Evolutionary conservation across 2,329 filamentous ascomycete species (phyloP).

Genomic region (Hypomyces rosellus): DNA sequence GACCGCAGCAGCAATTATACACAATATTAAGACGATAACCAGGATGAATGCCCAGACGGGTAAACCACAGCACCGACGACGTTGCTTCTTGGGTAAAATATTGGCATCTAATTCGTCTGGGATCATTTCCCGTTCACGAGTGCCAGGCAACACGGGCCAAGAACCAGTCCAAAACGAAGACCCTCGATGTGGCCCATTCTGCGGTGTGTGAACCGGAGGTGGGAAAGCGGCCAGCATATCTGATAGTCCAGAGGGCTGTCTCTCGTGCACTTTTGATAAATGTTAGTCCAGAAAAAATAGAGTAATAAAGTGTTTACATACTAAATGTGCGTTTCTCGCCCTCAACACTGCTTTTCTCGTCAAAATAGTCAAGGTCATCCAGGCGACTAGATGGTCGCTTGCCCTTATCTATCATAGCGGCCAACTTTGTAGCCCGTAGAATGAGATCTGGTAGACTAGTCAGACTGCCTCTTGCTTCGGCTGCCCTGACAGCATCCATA

Average conservation of each 20-base stretch:
- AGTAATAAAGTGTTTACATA: constrained; percentile 21
- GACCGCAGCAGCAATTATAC: constrained; percentile 73
- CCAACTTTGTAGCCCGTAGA: constrained; percentile 75
- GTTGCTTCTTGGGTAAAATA: constrained; percentile 25
- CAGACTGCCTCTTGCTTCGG: constrained; percentile 79
- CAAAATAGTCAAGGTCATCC: constrained; percentile 45
- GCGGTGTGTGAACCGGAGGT: constrained; percentile 48
- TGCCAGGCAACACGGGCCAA: constrained; percentile 41
- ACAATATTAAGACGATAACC: constrained; percentile 55
- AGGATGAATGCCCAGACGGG: constrained; percentile 72
- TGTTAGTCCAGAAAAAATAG: constrained; percentile 2
- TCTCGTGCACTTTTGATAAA: constrained; percentile 31
- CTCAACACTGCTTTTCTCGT: constrained; percentile 35
- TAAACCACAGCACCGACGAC: constrained; percentile 74
- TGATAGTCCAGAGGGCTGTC: constrained; percentile 48
- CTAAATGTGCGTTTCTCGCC: constrained; percentile 35
- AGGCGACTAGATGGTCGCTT: constrained; percentile 55
- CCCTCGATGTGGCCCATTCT: constrained; percentile 27
- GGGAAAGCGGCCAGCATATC: constrained; percentile 63
- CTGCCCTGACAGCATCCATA: constrained; percentile 72
- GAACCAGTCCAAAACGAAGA: constrained; percentile 29
- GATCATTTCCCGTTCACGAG: constrained; percentile 1
- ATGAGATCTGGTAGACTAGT: constrained; percentile 93
- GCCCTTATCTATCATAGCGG: constrained; percentile 81
- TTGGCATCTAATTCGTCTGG: constrained; percentile 13